Conservation (phyloP, 1,284 basidiomycete genomes). For the Stygiomarasmius scandens region DNA sequence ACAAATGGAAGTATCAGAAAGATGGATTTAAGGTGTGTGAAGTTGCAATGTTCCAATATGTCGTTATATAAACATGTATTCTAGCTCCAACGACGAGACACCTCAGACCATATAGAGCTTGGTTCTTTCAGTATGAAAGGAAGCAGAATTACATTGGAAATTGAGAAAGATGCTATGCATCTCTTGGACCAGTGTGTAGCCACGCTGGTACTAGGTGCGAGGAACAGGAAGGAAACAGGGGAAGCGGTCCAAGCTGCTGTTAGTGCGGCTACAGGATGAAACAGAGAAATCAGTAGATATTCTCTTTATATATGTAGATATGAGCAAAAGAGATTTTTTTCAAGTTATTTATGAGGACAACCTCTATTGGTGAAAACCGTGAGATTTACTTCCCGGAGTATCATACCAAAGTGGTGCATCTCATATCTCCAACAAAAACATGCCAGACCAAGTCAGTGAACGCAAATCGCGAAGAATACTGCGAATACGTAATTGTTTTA, state of each 20-base stretch:
- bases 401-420: no score
- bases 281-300: no score
- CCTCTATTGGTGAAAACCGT: no score
- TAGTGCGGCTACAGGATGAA: no score
- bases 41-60: not conserved
- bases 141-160: not conserved
- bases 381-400: no score
- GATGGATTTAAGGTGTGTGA: not conserved
- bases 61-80: not conserved
- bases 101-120: not conserved
- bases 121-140: not conserved
- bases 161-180: not conserved
- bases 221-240: not conserved
- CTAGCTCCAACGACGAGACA: not conserved
- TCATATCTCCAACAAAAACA: no score
- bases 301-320: no score
- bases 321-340: no score
- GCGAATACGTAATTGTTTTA: no score
- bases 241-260: not conserved
- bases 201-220: not conserved
- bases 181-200: not conserved
- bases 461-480: no score
- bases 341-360: no score
- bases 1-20: not conserved
- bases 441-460: no score